Conservation (phyloP, 2,329 filamentous ascomycete genomes). For the Aureobasidium sp. region DNA sequence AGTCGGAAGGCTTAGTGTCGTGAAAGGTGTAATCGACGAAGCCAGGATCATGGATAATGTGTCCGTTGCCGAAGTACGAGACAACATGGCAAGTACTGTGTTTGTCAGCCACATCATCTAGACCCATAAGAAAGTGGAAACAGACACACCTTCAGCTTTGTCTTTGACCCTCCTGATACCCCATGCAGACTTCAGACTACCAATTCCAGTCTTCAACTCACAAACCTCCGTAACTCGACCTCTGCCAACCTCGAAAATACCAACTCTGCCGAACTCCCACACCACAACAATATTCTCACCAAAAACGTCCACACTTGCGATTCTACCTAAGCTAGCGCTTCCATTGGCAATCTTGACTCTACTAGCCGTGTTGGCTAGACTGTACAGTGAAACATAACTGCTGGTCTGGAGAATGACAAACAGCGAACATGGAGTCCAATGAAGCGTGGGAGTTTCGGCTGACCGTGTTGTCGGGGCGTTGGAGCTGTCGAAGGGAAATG, state of each 20-base stretch:
- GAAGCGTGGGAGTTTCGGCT: conserved; percentile 16
- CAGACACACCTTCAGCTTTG: conserved; percentile 10
- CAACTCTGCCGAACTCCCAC: conserved; percentile 41
- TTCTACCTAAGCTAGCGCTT: conserved; percentile 38
- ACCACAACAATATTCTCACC: conserved; percentile 34
- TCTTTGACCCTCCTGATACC: conserved; percentile 13
- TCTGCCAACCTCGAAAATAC: conserved; percentile 39
- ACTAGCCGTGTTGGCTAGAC: conserved; percentile 34
- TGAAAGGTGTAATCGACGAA: conserved; percentile 46
- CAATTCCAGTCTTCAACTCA: conserved; percentile 24
- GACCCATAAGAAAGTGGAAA: too few species aligned
- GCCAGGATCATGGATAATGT: conserved; percentile 60
- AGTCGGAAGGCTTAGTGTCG: conserved; percentile 58
- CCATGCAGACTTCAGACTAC: conserved; percentile 18
- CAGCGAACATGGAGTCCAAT: conserved; percentile 30
- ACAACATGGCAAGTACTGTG: conserved; percentile 53
- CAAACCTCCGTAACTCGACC: conserved; percentile 21
- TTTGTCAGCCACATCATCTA: conserved; percentile 18
- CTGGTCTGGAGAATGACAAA: conserved; percentile 34
- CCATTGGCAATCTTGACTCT: conserved; percentile 39
- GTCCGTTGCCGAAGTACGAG: conserved; percentile 60
- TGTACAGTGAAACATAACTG: conserved; percentile 31
- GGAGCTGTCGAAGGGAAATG: conserved; percentile 16
- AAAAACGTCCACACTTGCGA: conserved; percentile 35
- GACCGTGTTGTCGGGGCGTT: conserved; percentile 14